Evolutionary conservation across 441 rosid species (phyloP), one percentile per base, ranked within the genome.

Genomic region (Erodium trifolium): DNA sequence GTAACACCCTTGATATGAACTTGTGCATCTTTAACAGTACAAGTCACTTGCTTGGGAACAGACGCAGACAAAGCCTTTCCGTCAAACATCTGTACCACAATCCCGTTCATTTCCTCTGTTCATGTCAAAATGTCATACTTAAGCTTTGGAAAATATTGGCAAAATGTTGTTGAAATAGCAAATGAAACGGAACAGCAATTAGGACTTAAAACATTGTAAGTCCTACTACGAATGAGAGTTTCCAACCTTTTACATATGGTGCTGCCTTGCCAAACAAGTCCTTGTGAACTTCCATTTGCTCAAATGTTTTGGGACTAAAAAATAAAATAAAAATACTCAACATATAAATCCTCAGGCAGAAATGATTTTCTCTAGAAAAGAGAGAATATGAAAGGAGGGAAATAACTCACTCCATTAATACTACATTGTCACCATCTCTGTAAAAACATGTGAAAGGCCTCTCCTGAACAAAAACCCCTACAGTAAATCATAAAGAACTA

Each of bases 391-490:
- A 55, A 43, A 13, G 53, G 35, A 27, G 16, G 73, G 65, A 66
- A 45, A 65, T 39, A 73, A 81, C 96, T 85, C 78, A 93, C 99
- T 91, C 96, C 73, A 91, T 89, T 53, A 91, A 82, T 73, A 76
- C 89, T 17, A 83, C 95, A 71, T 83, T 82, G 47, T 81, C 85
- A 4, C 66, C 65, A 68, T 88, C 97, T 29, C 84, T 84, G 77
- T 92, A 93, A 72, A 91, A 80, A 80, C 88, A 90, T 11, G 91
- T 87, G 84, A 81, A 86, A 68, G 87, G 74, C 82, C 84, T 89
- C 75, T 89, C 97, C 83, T 89, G 81, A 37, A 89, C 97, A 82
- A 82, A 91, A 23, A 91, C 88, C 78, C 83, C 97, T 91, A 92
- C 79, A 77, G 70, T 12, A 67, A 67, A 67, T 70, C 8, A 70